phyloP scores from a whole-genome alignment of 2,329 filamentous ascomycete genomes.

The Falciphora oryzae region DNA sequence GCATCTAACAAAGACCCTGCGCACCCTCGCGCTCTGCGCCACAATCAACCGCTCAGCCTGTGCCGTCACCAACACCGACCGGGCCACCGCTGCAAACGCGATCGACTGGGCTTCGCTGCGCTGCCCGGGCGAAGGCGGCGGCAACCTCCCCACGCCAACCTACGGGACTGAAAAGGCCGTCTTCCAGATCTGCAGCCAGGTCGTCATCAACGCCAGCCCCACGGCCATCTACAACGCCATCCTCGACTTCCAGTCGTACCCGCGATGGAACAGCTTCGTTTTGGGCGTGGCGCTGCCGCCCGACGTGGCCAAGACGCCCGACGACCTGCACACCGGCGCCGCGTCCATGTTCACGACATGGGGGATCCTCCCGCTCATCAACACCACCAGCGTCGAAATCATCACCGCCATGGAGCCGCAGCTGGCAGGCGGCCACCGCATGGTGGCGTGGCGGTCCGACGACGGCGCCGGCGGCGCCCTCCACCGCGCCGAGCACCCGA shows the following conservation, averaged over 20 bases:
- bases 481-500: constrained; percentile 1
- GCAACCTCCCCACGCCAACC: constrained; percentile 3
- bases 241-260: neutral
- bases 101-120: neutral
- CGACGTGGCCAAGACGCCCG: neutral
- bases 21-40: too few relatives aligned
- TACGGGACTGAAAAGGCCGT: neutral
- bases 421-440: too few relatives aligned
- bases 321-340: neutral
- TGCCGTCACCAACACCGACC: too few relatives aligned
- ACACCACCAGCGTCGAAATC: constrained; percentile 1
- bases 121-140: neutral
- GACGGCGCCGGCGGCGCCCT: neutral
- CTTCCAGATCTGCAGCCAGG: neutral
- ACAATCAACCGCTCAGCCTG: too few relatives aligned
- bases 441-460: constrained; percentile 3
- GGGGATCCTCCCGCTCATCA: neutral
- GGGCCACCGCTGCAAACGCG: neutral
- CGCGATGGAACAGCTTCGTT: constrained; percentile 3
- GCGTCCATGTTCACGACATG: neutral
- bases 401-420: neutral
- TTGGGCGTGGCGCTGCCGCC: neutral
- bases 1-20: too few relatives aligned
- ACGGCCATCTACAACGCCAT: neutral
- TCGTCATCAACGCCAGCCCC: neutral